Conservation (phyloP, 306 rosid species). For the Prinsepia uniflora region DNA sequence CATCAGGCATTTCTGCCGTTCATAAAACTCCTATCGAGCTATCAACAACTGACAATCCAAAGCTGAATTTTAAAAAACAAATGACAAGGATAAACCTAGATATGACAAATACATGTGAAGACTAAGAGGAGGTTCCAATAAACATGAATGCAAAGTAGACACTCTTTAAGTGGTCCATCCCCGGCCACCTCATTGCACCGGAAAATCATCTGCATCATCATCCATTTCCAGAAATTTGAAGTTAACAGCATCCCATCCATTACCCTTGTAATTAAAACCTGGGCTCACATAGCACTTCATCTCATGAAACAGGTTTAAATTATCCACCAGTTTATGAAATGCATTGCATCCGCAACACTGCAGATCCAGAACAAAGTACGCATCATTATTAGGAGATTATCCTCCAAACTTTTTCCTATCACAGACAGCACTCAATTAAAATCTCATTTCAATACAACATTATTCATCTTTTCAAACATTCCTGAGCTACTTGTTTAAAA, state of each 20-base stretch:
- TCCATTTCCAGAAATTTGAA: slow-evolving; percentile 58
- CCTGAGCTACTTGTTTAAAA: not conserved
- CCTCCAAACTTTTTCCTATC: not conserved
- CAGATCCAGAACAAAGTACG: slow-evolving; percentile 17
- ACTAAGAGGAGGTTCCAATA: slow-evolving; percentile 27
- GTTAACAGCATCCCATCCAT: slow-evolving; percentile 66
- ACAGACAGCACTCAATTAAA: not conserved
- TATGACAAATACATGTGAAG: slow-evolving; percentile 37
- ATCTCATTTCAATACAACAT: not conserved
- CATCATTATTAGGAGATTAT: not conserved
- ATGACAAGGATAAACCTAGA: slow-evolving; percentile 15
- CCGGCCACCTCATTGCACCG: slow-evolving; percentile 45
- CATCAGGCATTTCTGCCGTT: not conserved
- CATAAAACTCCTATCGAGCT: slow-evolving; percentile 10
- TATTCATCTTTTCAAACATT: not conserved
- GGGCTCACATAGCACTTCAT: slow-evolving; percentile 82
- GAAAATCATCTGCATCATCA: slow-evolving; percentile 46
- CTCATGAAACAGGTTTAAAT: slow-evolving; percentile 88
- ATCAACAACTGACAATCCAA: slow-evolving; percentile 3
- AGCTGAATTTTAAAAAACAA: slow-evolving; percentile 11
- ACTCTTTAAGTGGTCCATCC: slow-evolving; percentile 20
- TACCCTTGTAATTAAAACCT: slow-evolving; percentile 63
- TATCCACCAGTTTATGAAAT: slow-evolving; percentile 92
- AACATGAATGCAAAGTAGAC: slow-evolving; percentile 32
- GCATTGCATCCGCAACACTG: slow-evolving; percentile 95